Evolutionary conservation across 768 basidiomycete genomes (phyloP), one percentile per base, ranked within the genome.

Genomic region (Grammothele lineata): DNA sequence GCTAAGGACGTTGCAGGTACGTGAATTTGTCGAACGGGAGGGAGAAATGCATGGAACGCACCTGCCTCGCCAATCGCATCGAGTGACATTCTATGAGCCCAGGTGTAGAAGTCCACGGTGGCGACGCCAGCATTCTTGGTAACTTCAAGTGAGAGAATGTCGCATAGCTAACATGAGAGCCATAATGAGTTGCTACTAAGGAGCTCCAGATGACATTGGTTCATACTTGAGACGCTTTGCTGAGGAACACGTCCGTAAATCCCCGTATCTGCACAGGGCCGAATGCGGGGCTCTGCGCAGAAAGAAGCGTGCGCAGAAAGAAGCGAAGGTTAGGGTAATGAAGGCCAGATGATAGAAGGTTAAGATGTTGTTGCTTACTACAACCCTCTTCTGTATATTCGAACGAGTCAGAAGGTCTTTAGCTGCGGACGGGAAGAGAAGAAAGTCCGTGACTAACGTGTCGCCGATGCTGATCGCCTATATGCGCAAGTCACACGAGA

Each of bases 251-350:
- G 12, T 70, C 70, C 0, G 78, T 80, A 11, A 84, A 58, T 37
- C 75, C 76, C 3, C 81, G 69, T 23, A 85, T 72, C 55, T 84
- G 81, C 2, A 71, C 62, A 1, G 72, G 69, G 1, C 82, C 80
- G 54, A 87, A 87, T 0, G 82, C 81, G 12, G 83, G 83, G 51
- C 84, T 85, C 83, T 72, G 30, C 3, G 19, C 2, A 7, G n/a
- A 22, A 34, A 5, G 1, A 14, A 12, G 15, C 17, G 39, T 15
- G 39, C 5, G 4, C 14, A n/a, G n/a, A n/a, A n/a, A n/a, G n/a
- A n/a, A 14, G 27, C 27, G 27, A 14, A 30, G 14, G 27, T 30
- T 30, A 7, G 27, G 27, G n/a, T n/a, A n/a, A n/a, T n/a, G n/a
- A n/a, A n/a, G n/a, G n/a, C n/a, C n/a, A n/a, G n/a, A n/a, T n/a